Evolutionary conservation across 1,139 yeast genomes (phyloP).

Genomic region (Scheffersomyces parashehatae): DNA sequence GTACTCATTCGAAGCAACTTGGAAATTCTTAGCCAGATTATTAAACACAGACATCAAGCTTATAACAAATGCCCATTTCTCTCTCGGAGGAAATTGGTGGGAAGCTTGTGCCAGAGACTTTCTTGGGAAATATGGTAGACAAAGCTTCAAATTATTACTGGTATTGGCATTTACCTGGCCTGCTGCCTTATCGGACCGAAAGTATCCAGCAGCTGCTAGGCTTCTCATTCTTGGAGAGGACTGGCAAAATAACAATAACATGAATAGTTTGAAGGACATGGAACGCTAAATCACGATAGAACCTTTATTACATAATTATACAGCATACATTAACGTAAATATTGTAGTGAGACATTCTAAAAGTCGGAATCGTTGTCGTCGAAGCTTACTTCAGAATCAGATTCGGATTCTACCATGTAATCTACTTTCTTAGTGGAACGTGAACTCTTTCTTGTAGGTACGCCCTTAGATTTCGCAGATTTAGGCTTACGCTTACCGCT

Average conservation of each 20-base stretch:
- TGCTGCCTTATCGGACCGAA: conserved; percentile 43
- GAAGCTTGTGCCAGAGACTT: conserved; percentile 72
- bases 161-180: conserved; percentile 53
- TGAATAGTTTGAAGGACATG: conserved; percentile 56
- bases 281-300: conserved; percentile 24
- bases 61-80: conserved; percentile 68
- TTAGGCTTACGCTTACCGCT: conserved; percentile 1
- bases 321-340: background rate
- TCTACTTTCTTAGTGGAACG: conserved; percentile 39
- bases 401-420: conserved; percentile 33
- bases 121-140: conserved; percentile 59
- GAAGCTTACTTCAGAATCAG: conserved; percentile 25
- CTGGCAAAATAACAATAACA: conserved; percentile 50
- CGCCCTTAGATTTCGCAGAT: conserved; percentile 5
- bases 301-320: background rate
- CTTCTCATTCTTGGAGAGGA: conserved; percentile 77
- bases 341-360: background rate
- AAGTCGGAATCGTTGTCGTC: conserved; percentile 14
- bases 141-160: conserved; percentile 62
- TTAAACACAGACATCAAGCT: conserved; percentile 54
- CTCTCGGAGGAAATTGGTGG: conserved; percentile 86
- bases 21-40: conserved; percentile 74
- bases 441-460: conserved; percentile 45
- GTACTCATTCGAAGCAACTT: conserved; percentile 50
- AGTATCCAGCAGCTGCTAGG: conserved; percentile 77